Conservation (phyloP, 148 eudicot species). For the Rhododendron vialii region DNA sequence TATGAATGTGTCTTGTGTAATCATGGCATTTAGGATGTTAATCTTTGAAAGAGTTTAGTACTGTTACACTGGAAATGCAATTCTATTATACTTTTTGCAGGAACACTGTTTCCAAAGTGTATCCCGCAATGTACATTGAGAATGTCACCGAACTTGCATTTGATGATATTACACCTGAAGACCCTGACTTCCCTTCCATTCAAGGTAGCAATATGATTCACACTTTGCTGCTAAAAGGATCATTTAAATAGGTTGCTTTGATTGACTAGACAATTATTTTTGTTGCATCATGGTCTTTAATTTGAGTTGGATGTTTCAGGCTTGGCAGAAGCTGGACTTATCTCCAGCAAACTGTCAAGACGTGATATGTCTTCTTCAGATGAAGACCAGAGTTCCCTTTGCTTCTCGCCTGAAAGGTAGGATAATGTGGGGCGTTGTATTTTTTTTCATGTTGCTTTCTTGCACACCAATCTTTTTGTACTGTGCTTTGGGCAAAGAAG, state of each 20-base stretch:
- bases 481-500: not conserved
- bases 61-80: not conserved
- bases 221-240: not conserved
- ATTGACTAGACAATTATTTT: slow-evolving; percentile 8
- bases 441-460: not conserved
- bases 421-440: not conserved
- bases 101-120: slow-evolving; percentile 72
- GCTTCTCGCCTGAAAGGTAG: slow-evolving; percentile 87
- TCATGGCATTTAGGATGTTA: not conserved
- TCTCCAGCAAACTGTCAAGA: slow-evolving; percentile 90
- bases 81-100: slow-evolving; percentile 31
- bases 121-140: slow-evolving; percentile 98
- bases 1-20: slow-evolving; percentile 21
- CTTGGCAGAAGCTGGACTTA: slow-evolving; percentile 98
- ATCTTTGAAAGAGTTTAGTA: not conserved
- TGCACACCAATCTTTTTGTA: not conserved
- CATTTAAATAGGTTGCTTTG: slow-evolving; percentile 7
- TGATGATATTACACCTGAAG: slow-evolving; percentile 93
- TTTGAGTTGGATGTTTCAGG: slow-evolving; percentile 42
- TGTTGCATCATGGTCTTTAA: slow-evolving; percentile 14
- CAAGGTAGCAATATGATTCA: slow-evolving; percentile 50
- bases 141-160: slow-evolving; percentile 89
- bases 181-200: slow-evolving; percentile 88
- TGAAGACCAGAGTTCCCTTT: slow-evolving; percentile 59
- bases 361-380: slow-evolving; percentile 61